These are phyloP conservation scores for Saccharomycopsis fibuligera DNA, from an alignment of 805 yeast genomes.

Conservation along the genomic window DNA sequence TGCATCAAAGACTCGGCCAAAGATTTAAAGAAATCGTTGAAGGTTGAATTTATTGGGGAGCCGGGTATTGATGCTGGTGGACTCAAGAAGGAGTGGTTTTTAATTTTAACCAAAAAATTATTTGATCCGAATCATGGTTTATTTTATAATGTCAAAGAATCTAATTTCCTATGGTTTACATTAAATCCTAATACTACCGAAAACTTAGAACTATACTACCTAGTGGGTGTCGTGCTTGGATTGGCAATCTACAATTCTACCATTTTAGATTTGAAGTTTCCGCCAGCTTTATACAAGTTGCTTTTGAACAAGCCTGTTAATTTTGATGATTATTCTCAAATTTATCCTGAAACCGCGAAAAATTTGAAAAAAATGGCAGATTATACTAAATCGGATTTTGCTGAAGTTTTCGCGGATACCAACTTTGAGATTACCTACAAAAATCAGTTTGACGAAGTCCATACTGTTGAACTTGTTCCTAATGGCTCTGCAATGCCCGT, in stretches of 20 bases:
- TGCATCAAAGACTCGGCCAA: slow-evolving; percentile 47
- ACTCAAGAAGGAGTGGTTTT: slow-evolving; percentile 88
- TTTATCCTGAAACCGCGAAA: slow-evolving; percentile 62
- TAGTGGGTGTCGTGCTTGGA: slow-evolving; percentile 83
- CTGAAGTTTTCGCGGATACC: slow-evolving; percentile 39
- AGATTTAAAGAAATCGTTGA: slow-evolving; percentile 67
- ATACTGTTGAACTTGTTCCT: slow-evolving; percentile 45
- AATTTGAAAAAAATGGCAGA: slow-evolving; percentile 43
- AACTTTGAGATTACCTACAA: slow-evolving; percentile 56
- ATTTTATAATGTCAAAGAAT: slow-evolving; percentile 60
- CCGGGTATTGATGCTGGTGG: slow-evolving; percentile 98
- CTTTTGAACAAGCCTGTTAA: slow-evolving; percentile 49
- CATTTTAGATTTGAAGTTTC: slow-evolving; percentile 73
- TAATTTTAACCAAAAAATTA: slow-evolving; percentile 59
- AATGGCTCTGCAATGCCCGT: slow-evolving; percentile 55
- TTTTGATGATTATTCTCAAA: slow-evolving; percentile 57
- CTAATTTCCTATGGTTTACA: slow-evolving; percentile 72
- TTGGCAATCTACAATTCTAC: slow-evolving; percentile 88
- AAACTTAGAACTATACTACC: slow-evolving; percentile 52
- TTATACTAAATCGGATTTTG: slow-evolving; percentile 38
- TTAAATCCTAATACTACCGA: slow-evolving; percentile 28
- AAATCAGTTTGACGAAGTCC: slow-evolving; percentile 39
- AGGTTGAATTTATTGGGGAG: slow-evolving; percentile 77
- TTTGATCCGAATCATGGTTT: slow-evolving; percentile 65
- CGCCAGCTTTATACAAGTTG: slow-evolving; percentile 70